A percentile compares a stretch with the other conserved stretches of the same genome.
Conservation (phyloP, 2,329 filamentous ascomycete genomes). For the Aspergillus japonicus region DNA sequence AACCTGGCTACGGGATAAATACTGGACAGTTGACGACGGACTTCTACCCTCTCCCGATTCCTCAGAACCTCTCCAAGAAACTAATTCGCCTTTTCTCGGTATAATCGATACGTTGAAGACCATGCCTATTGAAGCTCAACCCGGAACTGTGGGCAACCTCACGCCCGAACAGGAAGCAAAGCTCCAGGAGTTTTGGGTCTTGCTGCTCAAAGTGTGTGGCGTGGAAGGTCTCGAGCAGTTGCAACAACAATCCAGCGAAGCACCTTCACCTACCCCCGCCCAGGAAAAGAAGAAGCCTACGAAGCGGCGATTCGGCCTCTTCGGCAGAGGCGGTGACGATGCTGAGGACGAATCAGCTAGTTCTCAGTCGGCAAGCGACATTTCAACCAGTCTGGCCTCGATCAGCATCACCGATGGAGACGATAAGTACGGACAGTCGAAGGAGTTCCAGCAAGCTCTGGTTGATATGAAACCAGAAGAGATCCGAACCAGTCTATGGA, state of each 20-base stretch:
- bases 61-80: slow-evolving; percentile 15
- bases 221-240: slow-evolving; percentile 43
- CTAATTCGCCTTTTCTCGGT: slow-evolving; percentile 29
- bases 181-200: slow-evolving; percentile 80
- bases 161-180: slow-evolving; percentile 88
- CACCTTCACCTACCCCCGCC: slow-evolving; percentile 24
- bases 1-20: slow-evolving; percentile 35
- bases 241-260: slow-evolving; percentile 22
- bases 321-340: slow-evolving; percentile 62
- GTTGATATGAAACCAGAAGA: slow-evolving; percentile 73
- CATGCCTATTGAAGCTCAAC: slow-evolving; percentile 33
- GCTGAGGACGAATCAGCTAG: slow-evolving; percentile 36
- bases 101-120: slow-evolving; percentile 38
- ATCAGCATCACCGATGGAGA: slow-evolving; percentile 56
- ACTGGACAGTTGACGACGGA: slow-evolving; percentile 21
- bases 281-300: slow-evolving; percentile 60
- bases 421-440: slow-evolving; percentile 90
- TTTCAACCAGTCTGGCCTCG: slow-evolving; percentile 39
- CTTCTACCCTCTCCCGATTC: slow-evolving; percentile 10
- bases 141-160: slow-evolving; percentile 77
- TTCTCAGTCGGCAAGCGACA: slow-evolving; percentile 35
- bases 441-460: slow-evolving; percentile 79
- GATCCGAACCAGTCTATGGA: slow-evolving; percentile 81
- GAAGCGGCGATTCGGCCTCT: slow-evolving; percentile 71
- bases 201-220: slow-evolving; percentile 73